A percentile compares a stretch with the other conserved stretches of the same genome.
Conservation (phyloP, 768 basidiomycete species). For the Cyclocybe cylindracea region DNA sequence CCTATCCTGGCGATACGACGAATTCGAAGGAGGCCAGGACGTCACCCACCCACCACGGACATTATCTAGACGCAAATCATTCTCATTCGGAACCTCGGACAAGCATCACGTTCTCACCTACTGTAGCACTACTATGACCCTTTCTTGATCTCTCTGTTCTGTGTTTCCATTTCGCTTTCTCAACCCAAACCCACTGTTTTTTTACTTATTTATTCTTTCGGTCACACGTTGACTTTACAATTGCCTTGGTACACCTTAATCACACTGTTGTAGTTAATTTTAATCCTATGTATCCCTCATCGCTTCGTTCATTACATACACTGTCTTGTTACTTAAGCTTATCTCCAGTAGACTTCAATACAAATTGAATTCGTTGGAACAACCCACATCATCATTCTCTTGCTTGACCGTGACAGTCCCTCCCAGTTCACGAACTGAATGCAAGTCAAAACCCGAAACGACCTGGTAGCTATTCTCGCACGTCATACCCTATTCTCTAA, state of each 20-base stretch:
- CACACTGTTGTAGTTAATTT: constrained; percentile 19
- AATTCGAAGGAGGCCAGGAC: constrained; percentile 4
- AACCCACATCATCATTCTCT: no score
- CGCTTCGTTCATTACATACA: not conserved
- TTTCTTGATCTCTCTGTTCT: not conserved
- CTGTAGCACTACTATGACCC: constrained; percentile 18
- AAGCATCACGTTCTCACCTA: constrained; percentile 4
- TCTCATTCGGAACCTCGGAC: constrained; percentile 8
- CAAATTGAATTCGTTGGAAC: not conserved
- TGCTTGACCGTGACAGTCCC: no score
- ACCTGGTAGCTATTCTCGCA: no score
- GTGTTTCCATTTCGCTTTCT: constrained; percentile 1
- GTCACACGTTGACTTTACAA: constrained; percentile 2
- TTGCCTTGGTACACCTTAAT: constrained; percentile 2
- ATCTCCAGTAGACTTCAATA: not conserved
- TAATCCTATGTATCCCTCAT: constrained; percentile 18
- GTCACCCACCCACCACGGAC: constrained; percentile 1
- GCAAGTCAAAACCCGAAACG: no score
- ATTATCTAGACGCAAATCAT: constrained; percentile 2
- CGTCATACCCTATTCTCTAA: no score
- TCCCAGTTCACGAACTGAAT: no score
- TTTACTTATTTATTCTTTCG: constrained; percentile 15
- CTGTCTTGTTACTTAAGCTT: not conserved
- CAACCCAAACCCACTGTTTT: constrained; percentile 10
- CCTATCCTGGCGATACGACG: not conserved